Conservation (phyloP, 176 grass and related monocot genomes). For the Tillandsia leiboldiana region DNA sequence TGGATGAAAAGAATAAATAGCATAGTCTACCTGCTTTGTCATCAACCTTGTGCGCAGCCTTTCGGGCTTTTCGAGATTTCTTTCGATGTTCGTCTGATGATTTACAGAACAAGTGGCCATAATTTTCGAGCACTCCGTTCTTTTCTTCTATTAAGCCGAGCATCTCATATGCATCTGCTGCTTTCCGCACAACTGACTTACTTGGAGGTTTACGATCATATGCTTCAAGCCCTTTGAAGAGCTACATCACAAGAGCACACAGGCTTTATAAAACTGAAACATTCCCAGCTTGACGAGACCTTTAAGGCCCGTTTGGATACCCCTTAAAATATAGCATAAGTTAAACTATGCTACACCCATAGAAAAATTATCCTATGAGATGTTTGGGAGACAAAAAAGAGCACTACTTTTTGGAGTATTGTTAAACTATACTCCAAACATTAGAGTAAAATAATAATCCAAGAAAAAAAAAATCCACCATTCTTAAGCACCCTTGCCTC, state of each 20-base stretch:
- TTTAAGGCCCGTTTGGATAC: background rate
- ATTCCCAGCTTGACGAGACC: background rate
- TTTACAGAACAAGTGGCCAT: slow-evolving; percentile 44
- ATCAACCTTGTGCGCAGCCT: slow-evolving; percentile 10
- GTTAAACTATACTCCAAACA: too few relatives aligned
- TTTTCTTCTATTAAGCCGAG: slow-evolving; percentile 74
- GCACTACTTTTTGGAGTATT: too few relatives aligned
- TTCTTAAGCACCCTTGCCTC: too few relatives aligned
- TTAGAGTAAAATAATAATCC: too few relatives aligned
- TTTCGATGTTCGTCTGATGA: slow-evolving; percentile 27
- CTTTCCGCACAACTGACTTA: slow-evolving; percentile 63
- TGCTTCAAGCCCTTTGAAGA: slow-evolving; percentile 61
- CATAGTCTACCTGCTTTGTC: slow-evolving; percentile 17
- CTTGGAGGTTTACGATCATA: slow-evolving; percentile 50
- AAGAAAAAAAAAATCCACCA: too few relatives aligned
- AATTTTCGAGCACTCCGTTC: slow-evolving; percentile 47
- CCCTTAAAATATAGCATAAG: too few relatives aligned
- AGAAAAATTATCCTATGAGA: too few relatives aligned
- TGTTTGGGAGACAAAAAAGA: too few relatives aligned
- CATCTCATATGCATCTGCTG: slow-evolving; percentile 73
- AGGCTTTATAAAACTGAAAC: slow-evolving; percentile 7
- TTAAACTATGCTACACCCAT: too few relatives aligned
- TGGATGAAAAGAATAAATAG: background rate
- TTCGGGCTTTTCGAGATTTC: slow-evolving; percentile 31
- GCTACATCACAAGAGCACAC: slow-evolving; percentile 25